These are phyloP conservation scores for Plasmodium vivax DNA, from an alignment of 169 alveolate genomes.

Conservation along the genomic window DNA sequence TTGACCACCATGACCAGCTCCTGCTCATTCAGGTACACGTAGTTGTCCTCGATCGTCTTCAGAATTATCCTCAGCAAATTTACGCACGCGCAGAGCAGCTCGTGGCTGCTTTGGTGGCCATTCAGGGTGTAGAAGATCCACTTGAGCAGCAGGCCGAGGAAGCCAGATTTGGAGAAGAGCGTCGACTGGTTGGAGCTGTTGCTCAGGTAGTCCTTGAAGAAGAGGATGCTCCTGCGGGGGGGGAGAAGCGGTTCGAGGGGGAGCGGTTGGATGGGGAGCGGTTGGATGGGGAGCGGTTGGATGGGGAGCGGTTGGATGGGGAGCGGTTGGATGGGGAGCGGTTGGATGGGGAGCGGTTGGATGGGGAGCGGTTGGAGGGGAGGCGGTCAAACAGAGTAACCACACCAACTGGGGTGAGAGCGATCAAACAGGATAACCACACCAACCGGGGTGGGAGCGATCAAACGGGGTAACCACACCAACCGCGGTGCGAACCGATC, in stretches of 20 bases:
- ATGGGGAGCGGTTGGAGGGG: not conserved
- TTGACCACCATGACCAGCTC: constrained; percentile 24
- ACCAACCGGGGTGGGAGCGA: too few species aligned
- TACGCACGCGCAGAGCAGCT: constrained; percentile 6
- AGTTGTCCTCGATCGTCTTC: constrained; percentile 65
- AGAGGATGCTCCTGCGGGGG: constrained; percentile 30
- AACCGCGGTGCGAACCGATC: not conserved
- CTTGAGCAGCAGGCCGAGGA: constrained; percentile 46
- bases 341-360: too few species aligned
- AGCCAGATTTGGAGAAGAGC: constrained; percentile 44
- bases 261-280: not conserved
- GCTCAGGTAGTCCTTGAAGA: constrained; percentile 60
- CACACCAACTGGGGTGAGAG: too few species aligned
- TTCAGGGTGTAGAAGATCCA: constrained; percentile 42
- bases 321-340: not conserved
- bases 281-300: not conserved
- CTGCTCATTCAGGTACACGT: constrained; percentile 37
- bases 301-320: too few species aligned
- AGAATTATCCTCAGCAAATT: constrained; percentile 41
- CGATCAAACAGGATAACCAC: too few species aligned
- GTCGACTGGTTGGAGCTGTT: constrained; percentile 56
- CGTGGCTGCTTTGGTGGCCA: constrained; percentile 36
- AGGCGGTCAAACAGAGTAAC: too few species aligned
- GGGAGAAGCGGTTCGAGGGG: not conserved
- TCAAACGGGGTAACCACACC: too few species aligned